phyloP scores from a whole-genome alignment of 176 grass and related monocot genomes.

The Miscanthus lutarioriparius region DNA sequence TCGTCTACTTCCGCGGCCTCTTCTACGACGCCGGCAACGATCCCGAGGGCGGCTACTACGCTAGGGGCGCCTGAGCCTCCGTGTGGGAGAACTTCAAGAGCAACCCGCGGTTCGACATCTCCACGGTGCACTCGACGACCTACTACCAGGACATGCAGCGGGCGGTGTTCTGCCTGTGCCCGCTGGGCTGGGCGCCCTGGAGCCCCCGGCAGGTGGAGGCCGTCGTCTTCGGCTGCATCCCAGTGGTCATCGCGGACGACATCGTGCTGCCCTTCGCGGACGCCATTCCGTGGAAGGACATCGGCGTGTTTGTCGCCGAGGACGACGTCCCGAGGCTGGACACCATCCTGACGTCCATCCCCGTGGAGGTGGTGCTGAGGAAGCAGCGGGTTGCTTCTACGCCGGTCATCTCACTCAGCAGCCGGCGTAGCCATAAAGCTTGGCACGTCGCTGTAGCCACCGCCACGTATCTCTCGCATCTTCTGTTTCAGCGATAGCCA shows the following conservation, averaged over 20 bases:
- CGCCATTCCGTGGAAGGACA: slow-evolving; percentile 61
- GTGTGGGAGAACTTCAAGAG: slow-evolving; percentile 75
- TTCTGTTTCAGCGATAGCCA: too few species aligned
- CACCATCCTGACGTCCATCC: slow-evolving; percentile 42
- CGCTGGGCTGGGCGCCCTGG: slow-evolving; percentile 34
- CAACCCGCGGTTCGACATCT: slow-evolving; percentile 80
- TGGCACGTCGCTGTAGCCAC: too few species aligned
- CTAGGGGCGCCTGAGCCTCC: slow-evolving; percentile 25
- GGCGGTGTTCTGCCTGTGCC: slow-evolving; percentile 75
- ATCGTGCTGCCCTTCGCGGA: slow-evolving; percentile 68
- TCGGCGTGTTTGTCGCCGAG: slow-evolving; percentile 57
- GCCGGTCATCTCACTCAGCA: too few species aligned
- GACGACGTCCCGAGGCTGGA: slow-evolving; percentile 41
- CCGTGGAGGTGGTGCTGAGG: too few species aligned
- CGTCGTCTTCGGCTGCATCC: slow-evolving; percentile 68
- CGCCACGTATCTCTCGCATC: too few species aligned
- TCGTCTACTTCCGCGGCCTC: too few species aligned
- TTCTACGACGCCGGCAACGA: too few species aligned
- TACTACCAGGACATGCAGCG: slow-evolving; percentile 91
- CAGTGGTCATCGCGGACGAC: slow-evolving; percentile 64
- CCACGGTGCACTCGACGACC: slow-evolving; percentile 57
- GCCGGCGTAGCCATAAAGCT: too few species aligned
- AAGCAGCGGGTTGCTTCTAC: too few species aligned
- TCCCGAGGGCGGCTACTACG: too few species aligned
- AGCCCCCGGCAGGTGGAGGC: slow-evolving; percentile 48